These are phyloP conservation scores for Logfia minima DNA, from an alignment of 129 eudicot species.

Conservation along the genomic window DNA sequence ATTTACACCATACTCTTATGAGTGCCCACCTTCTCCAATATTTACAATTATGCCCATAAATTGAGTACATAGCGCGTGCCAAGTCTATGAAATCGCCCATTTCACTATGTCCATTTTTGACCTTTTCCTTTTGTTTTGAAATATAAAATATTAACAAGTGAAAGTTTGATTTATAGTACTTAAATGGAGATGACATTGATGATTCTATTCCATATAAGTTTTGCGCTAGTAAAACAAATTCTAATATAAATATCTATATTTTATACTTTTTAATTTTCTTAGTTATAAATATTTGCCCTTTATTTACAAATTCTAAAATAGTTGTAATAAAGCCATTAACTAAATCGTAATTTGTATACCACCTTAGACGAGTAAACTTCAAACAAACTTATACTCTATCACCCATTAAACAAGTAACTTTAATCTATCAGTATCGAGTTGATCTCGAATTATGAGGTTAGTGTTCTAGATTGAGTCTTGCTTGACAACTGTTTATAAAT, in stretches of 20 bases:
- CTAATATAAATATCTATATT: too few species aligned
- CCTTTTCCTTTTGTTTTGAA: slow-evolving; percentile 25
- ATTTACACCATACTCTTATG: slow-evolving; percentile 33
- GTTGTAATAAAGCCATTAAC: too few species aligned
- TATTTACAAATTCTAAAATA: too few species aligned
- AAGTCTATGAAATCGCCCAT: slow-evolving; percentile 40
- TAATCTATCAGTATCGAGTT: not conserved
- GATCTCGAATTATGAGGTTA: not conserved
- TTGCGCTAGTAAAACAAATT: too few species aligned
- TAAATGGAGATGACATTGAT: too few species aligned
- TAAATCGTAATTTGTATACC: too few species aligned
- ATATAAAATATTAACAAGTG: not conserved
- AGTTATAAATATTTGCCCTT: too few species aligned
- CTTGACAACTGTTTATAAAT: not conserved
- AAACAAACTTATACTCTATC: too few species aligned
- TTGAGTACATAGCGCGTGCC: slow-evolving; percentile 41
- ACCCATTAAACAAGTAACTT: too few species aligned
- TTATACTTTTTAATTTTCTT: not conserved
- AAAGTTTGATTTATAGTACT: not conserved
- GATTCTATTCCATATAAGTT: too few species aligned
- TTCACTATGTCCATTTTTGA: slow-evolving; percentile 39
- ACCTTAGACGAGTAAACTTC: not conserved
- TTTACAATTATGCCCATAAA: slow-evolving; percentile 35
- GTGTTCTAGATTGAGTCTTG: not conserved
- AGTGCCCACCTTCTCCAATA: slow-evolving; percentile 30